Percentiles rank a stretch among this genome's conserved stretches.
phyloP scores from a whole-genome alignment of 192 early-diverging fungal species.

The Chytriomyces hyalinus region DNA sequence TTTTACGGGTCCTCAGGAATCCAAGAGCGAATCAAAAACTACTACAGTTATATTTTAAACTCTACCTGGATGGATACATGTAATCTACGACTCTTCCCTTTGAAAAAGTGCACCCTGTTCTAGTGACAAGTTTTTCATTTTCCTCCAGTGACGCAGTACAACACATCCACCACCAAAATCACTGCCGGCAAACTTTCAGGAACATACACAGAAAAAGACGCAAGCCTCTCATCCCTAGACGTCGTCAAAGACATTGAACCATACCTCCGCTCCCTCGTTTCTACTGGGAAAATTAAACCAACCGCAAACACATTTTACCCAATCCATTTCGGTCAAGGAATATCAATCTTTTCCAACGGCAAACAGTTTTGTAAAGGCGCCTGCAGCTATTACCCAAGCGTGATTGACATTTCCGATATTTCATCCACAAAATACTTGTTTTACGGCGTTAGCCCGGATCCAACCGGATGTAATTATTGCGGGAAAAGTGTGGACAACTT shows the following conservation, averaged over 20 bases:
- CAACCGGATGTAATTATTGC: background rate
- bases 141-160: background rate
- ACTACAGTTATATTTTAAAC: background rate
- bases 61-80: background rate
- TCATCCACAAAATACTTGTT: constrained; percentile 13
- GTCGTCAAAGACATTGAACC: constrained; percentile 5
- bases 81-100: too few relatives aligned
- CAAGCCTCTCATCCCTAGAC: background rate
- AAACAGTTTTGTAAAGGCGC: too few relatives aligned
- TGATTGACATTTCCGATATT: constrained; percentile 32
- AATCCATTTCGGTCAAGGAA: constrained; percentile 24
- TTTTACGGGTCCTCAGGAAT: background rate
- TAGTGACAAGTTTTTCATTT: too few relatives aligned
- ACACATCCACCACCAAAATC: background rate
- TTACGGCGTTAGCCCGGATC: constrained; percentile 46
- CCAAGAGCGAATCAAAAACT: background rate
- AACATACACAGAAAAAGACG: background rate
- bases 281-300: background rate
- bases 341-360: too few relatives aligned
- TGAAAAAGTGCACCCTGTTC: too few relatives aligned
- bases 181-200: background rate
- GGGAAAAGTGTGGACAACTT: background rate
- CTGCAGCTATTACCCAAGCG: constrained; percentile 40
- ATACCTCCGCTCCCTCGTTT: constrained; percentile 7
- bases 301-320: constrained; percentile 25